Evolutionary conservation across 2,329 filamentous ascomycete species (phyloP), one percentile per base, ranked within the genome.

Genomic region (Scopulariopsis brevicaulis): DNA sequence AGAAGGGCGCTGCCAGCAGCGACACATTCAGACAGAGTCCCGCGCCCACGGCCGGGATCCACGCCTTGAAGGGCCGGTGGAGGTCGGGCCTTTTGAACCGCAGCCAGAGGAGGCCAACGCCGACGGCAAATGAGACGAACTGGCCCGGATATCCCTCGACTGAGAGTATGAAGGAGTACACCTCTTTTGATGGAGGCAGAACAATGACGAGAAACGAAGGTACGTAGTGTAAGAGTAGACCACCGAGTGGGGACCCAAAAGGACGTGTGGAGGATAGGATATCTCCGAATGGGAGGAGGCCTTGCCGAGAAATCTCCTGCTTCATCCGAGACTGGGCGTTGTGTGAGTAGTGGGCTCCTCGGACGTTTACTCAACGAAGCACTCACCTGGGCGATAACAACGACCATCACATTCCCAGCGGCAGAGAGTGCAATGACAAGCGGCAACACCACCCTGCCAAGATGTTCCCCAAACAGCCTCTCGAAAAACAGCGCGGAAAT

Each of bases 131-230:
- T 0, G 76, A 76, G 58, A 85, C 78, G 15, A 89, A 72, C 59
- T 87, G 82, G 0, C 75, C 82, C 0, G 85, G 80, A 62, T 89
- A 89, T 0, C 82, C 84, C 64, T 89, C 85, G 0, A 89, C 82
- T 53, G 90, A 85, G 0, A 89, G 71, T 32, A 90, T 89, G 64
- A 90, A 88, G 11, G 82, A 84, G 68, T 89, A 90, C 0, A 86
- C 82, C 53, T 86, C 80, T 3, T 76, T 74, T 0, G 84, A 82
- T 0, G 85, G 84, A 0, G 85, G 85, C 0, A 87, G 72, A 0
- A 76, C 69, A 55, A 90, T 87, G 3, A 89, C 84, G 1, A 89
- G 70, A 1, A 87, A 63, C 0, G 85, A 87, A 0, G 86, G 85
- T 34, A 90, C 74, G 63, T 82, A 89, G 64, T 89, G 85, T 1